Evolutionary conservation across 2,329 filamentous ascomycete species (phyloP).

Genomic region (Epichloe amarillans): DNA sequence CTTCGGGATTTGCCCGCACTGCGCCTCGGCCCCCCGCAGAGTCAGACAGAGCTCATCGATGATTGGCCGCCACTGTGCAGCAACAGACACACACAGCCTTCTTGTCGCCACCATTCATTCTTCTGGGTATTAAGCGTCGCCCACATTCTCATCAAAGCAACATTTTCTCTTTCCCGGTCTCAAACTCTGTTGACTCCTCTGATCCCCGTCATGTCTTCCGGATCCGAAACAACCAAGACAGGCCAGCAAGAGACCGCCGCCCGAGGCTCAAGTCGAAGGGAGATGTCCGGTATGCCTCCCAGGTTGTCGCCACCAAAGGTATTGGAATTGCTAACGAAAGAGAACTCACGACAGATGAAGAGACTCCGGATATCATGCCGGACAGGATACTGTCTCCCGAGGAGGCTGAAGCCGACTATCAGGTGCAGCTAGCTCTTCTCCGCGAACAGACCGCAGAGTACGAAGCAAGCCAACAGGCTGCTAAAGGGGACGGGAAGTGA

Average conservation of each 20-base stretch:
- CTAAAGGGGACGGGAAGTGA: too few relatives aligned
- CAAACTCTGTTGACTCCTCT: too few relatives aligned
- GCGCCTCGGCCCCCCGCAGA: too few relatives aligned
- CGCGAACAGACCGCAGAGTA: background rate
- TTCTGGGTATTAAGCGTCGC: too few relatives aligned
- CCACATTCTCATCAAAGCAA: too few relatives aligned
- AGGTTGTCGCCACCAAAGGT: background rate
- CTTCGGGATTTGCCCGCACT: too few relatives aligned
- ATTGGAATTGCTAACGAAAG: background rate
- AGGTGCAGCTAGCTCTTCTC: conserved; percentile 3
- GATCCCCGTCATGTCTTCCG: background rate
- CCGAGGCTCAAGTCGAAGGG: background rate
- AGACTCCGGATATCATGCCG: conserved; percentile 1
- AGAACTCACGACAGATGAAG: background rate
- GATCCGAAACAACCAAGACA: background rate
- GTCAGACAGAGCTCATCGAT: too few relatives aligned
- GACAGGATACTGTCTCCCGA: background rate
- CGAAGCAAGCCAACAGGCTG: background rate
- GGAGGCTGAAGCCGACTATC: conserved; percentile 4
- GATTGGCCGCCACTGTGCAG: too few relatives aligned
- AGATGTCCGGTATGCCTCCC: background rate
- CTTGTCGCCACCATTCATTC: too few relatives aligned
- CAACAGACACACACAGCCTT: too few relatives aligned
- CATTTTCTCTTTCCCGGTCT: too few relatives aligned
- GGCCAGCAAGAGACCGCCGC: background rate